Percentiles rank a stretch among this genome's conserved stretches.
Conservation (phyloP, 495 filamentous ascomycete species). For the Sporormia fimetaria region DNA sequence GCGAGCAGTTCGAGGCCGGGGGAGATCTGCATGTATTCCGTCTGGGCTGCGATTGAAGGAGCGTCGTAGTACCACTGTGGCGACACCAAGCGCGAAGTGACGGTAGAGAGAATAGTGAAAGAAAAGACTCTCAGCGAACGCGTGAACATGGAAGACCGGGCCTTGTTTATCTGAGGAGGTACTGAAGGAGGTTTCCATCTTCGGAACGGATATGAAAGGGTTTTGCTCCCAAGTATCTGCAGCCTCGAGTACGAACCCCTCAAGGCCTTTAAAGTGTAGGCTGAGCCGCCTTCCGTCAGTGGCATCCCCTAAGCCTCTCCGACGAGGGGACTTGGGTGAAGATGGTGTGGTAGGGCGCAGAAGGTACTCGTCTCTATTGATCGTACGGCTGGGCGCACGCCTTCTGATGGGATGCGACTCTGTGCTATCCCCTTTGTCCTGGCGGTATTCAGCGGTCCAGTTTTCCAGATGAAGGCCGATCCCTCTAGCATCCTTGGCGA, state of each 20-base stretch:
- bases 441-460: constrained; percentile 83
- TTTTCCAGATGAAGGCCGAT: constrained; percentile 77
- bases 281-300: constrained; percentile 79
- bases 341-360: constrained; percentile 49
- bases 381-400: constrained; percentile 37
- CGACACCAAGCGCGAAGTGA: constrained; percentile 82
- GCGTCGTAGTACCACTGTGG: constrained; percentile 59
- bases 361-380: constrained; percentile 38
- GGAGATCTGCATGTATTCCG: not conserved
- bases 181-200: constrained; percentile 74
- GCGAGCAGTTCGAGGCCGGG: not conserved
- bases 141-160: constrained; percentile 75
- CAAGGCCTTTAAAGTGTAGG: constrained; percentile 68
- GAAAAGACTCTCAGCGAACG: constrained; percentile 63
- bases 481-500: constrained; percentile 67
- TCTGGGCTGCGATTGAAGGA: constrained; percentile 43
- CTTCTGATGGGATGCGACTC: constrained; percentile 43
- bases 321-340: constrained; percentile 41
- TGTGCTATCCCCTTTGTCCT: constrained; percentile 55
- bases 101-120: constrained; percentile 88
- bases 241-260: constrained; percentile 80
- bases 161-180: constrained; percentile 78
- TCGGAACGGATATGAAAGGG: constrained; percentile 73
- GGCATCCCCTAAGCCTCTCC: constrained; percentile 37
- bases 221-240: constrained; percentile 74